phyloP scores from a whole-genome alignment of 2,329 filamentous ascomycete genomes.

The Trichoderma sp. region DNA sequence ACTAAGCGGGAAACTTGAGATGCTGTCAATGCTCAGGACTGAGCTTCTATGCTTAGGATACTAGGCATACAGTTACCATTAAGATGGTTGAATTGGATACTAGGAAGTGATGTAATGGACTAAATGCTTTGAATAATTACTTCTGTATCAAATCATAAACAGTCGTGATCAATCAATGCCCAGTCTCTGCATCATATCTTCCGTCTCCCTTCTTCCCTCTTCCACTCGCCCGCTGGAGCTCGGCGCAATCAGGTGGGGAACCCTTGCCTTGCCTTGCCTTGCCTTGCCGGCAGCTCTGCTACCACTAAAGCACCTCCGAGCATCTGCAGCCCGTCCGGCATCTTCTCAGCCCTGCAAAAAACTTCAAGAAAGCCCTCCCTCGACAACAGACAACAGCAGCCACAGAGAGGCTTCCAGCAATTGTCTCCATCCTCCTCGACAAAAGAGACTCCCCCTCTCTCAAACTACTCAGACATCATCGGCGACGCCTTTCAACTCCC shows the following conservation, averaged over 20 bases:
- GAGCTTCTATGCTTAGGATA: too few relatives aligned
- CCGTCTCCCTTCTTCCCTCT: not conserved
- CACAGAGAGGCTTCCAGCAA: not conserved
- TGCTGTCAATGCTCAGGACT: too few relatives aligned
- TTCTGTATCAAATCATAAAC: too few relatives aligned
- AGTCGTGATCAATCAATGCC: too few relatives aligned
- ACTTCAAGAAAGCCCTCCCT: not conserved
- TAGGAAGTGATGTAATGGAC: too few relatives aligned
- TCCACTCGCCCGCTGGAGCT: slow-evolving; percentile 1
- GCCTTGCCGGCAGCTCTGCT: not conserved
- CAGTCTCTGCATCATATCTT: not conserved
- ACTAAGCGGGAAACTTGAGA: not conserved
- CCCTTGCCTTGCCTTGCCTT: not conserved
- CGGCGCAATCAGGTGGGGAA: slow-evolving; percentile 9
- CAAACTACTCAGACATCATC: not conserved
- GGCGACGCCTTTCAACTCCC: not conserved
- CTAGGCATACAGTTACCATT: too few relatives aligned
- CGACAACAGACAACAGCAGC: not conserved
- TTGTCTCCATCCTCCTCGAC: too few relatives aligned
- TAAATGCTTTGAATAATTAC: too few relatives aligned
- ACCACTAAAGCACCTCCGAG: slow-evolving; percentile 9
- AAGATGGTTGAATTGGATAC: too few relatives aligned
- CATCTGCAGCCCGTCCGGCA: not conserved
- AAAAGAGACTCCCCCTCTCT: too few relatives aligned
- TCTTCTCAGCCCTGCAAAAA: slow-evolving; percentile 15